A percentile compares a stretch with the other conserved stretches of the same genome.
Evolutionary conservation across 306 rosid species (phyloP).

Genomic region (Vicia villosa): DNA sequence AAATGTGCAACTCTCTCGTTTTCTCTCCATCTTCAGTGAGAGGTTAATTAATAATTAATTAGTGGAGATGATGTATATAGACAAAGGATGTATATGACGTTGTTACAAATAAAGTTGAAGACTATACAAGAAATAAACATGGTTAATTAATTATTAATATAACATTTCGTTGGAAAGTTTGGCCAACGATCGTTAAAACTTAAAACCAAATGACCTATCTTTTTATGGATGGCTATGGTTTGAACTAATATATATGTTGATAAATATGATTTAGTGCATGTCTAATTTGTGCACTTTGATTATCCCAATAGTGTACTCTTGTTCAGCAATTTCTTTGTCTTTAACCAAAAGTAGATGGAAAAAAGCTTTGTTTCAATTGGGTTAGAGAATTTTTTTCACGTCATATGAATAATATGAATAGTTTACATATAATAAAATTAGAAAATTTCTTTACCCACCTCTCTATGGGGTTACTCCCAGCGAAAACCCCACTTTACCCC

Average conservation of each 20-base stretch:
- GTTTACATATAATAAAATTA: background rate
- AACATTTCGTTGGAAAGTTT: background rate
- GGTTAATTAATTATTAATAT: slow-evolving; percentile 29
- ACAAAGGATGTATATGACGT: slow-evolving; percentile 6
- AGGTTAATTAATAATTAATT: background rate
- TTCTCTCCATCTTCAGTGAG: background rate
- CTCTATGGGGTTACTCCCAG: too few relatives aligned
- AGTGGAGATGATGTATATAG: slow-evolving; percentile 20
- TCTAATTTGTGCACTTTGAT: slow-evolving; percentile 10
- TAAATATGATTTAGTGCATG: slow-evolving; percentile 35
- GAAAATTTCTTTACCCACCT: too few relatives aligned
- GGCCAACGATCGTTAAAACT: background rate
- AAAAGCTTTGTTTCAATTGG: background rate
- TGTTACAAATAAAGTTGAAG: slow-evolving; percentile 22
- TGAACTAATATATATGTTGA: background rate
- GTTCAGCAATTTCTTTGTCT: slow-evolving; percentile 28
- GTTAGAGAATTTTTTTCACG: background rate
- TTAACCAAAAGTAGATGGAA: slow-evolving; percentile 11
- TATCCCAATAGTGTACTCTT: slow-evolving; percentile 7
- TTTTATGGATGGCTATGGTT: background rate
- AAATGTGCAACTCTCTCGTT: too few relatives aligned
- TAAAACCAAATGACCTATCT: slow-evolving; percentile 3
- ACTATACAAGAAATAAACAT: background rate
- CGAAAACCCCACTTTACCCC: too few relatives aligned
- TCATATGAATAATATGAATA: background rate